Evolutionary conservation across 2,329 filamentous ascomycete species (phyloP).

Genomic region (Teratosphaeria nubilosa): DNA sequence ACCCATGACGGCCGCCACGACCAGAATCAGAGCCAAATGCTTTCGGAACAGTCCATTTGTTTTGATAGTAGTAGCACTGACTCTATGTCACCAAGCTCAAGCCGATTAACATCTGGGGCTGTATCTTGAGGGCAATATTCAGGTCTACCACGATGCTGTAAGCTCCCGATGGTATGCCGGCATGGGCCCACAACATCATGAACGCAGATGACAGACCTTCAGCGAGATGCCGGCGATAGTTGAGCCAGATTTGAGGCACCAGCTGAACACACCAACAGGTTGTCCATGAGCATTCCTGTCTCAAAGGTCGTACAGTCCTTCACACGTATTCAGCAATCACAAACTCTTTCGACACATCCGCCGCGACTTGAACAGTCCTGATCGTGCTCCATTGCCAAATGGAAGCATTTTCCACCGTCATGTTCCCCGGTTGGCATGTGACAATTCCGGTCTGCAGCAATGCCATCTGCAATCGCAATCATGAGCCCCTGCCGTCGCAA

Average conservation of each 20-base stretch:
- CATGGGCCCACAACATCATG: constrained; percentile 63
- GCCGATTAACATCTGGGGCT: constrained; percentile 46
- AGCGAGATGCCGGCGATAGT: constrained; percentile 56
- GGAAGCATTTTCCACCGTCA: neutral
- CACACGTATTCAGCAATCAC: neutral
- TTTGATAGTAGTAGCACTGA: constrained; percentile 47
- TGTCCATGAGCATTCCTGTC: constrained; percentile 37
- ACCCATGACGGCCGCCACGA: constrained; percentile 48
- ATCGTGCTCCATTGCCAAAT: neutral
- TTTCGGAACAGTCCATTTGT: constrained; percentile 45
- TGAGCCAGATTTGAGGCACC: constrained; percentile 59
- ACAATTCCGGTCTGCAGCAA: neutral
- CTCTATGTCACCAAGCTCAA: constrained; percentile 45
- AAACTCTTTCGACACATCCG: neutral
- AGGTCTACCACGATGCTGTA: constrained; percentile 47
- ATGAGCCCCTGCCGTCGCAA: neutral
- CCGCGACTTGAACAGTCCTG: neutral
- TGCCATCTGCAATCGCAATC: neutral
- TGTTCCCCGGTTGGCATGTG: neutral
- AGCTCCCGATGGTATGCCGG: constrained; percentile 56
- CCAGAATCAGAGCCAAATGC: constrained; percentile 40
- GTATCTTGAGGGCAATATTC: constrained; percentile 45
- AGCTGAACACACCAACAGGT: constrained; percentile 61
- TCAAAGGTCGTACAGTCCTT: neutral
- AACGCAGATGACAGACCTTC: constrained; percentile 56